Evolutionary conservation across 169 alveolate species (phyloP), one percentile per base, ranked within the genome.

Genomic region (Babesia ovis): DNA sequence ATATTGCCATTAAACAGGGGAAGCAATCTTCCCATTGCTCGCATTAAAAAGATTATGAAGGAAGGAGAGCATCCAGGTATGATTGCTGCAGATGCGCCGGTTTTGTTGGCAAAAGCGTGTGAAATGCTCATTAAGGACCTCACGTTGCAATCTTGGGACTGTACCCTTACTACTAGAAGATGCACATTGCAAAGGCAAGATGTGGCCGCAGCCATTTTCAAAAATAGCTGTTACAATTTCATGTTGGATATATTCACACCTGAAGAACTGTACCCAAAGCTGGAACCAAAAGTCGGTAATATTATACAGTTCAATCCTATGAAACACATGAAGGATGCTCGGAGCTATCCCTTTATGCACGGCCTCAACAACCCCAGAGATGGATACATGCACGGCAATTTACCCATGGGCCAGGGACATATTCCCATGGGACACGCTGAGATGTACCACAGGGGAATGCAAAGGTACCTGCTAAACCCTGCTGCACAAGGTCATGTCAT

Each of bases 31-130:
- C 99, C 99, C 45, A 79, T 95, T 55, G 97, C 99, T 20, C 82
- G 99, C 82, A 93, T 96, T 22, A 96, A 96, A 86, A 96, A 94
- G 84, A 95, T 96, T 43, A 96, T 96, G 98, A 96, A 95, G 90
- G 94, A 96, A 53, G 98, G 95, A 75, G 98, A 96, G 61, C 98
- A 96, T 67, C 96, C 95, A 34, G 92, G 95, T 68, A 95, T 95
- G 98, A 92, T 96, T 23, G 90, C 96, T 75, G 95, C 97, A 45
- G 99, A 96, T 81, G 95, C 98, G 6, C 99, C 99, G 27, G 96
- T 95, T 12, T 68, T 96, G 53, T 91, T 96, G 86, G 98, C 98
- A 6, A 96, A 96, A 73, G 98, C 98, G 25, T 96, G 99, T 69
- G 99, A 96, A 84, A 84, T 96, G 90, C 94, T 96, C 77, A 95